phyloP scores from a whole-genome alignment of 2,329 filamentous ascomycete species.

The Talaromyces sp. region DNA sequence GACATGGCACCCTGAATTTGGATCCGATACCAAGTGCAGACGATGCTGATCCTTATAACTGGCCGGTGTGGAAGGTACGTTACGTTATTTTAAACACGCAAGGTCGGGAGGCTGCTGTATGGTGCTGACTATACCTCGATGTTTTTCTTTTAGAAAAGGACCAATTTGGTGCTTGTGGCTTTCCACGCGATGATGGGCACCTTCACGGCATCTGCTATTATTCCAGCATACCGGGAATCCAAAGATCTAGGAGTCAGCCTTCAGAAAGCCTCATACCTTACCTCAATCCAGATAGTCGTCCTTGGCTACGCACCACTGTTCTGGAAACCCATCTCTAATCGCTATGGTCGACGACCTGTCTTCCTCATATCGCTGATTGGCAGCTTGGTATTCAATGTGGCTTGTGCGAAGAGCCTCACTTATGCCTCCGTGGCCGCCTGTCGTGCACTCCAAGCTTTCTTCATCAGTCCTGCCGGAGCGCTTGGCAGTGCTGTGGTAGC shows the following conservation, averaged over 20 bases:
- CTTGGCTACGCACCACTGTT: neutral
- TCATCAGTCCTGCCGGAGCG: conserved; percentile 51
- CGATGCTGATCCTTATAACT: neutral
- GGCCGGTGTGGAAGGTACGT: conserved; percentile 17
- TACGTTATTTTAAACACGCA: conserved; percentile 16
- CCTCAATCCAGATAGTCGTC: conserved; percentile 42
- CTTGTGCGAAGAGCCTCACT: conserved; percentile 48
- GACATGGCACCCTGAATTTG: neutral
- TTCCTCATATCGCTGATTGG: conserved; percentile 52
- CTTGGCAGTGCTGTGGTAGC: conserved; percentile 54
- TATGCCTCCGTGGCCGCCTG: conserved; percentile 51
- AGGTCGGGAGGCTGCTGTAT: neutral
- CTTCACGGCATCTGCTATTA: neutral
- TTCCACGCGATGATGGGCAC: neutral
- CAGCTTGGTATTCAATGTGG: conserved; percentile 50
- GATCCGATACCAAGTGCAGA: neutral
- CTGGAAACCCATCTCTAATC: conserved; percentile 14
- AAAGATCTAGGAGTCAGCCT: neutral
- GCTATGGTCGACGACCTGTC: conserved; percentile 54
- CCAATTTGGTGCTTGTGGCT: conserved; percentile 16
- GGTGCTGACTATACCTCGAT: neutral
- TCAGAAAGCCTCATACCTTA: neutral
- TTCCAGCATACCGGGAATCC: neutral
- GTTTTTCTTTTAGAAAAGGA: conserved; percentile 25
- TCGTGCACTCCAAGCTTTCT: conserved; percentile 51